Percentiles rank a stretch among this genome's conserved stretches.
Conservation (phyloP, 2,329 filamentous ascomycete genomes). For the Aschersonia sp. region DNA sequence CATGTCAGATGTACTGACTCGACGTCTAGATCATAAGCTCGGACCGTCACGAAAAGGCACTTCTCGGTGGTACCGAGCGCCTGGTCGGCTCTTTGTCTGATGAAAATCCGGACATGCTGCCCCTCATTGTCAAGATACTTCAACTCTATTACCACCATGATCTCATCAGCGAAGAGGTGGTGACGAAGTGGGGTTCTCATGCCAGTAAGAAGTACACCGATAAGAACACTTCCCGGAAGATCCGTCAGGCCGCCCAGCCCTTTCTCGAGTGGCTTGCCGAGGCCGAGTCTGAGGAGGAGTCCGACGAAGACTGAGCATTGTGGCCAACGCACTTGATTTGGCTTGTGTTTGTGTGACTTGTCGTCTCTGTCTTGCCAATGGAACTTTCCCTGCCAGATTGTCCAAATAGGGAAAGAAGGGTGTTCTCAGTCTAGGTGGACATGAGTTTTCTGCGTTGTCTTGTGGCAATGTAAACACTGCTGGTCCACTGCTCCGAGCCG, state of each 20-base stretch:
- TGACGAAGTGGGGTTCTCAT: constrained; percentile 84
- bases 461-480: too few relatives aligned
- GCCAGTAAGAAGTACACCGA: constrained; percentile 99
- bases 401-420: too few relatives aligned
- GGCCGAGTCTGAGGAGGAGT: constrained; percentile 57
- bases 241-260: constrained; percentile 83
- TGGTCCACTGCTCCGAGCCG: too few relatives aligned
- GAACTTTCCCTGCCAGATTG: neutral
- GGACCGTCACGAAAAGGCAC: constrained; percentile 88
- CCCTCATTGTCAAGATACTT: constrained; percentile 70
- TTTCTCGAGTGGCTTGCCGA: constrained; percentile 91
- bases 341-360: neutral
- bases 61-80: constrained; percentile 89
- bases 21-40: constrained; percentile 44
- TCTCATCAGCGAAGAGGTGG: constrained; percentile 72
- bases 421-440: too few relatives aligned
- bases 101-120: constrained; percentile 64
- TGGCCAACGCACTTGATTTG: too few relatives aligned
- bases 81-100: constrained; percentile 61
- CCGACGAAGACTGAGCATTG: constrained; percentile 33
- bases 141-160: constrained; percentile 86
- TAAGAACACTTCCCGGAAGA: constrained; percentile 77
- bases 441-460: too few relatives aligned
- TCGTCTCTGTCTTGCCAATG: neutral
- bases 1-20: neutral